Percentiles rank a stretch among this genome's conserved stretches.
These are phyloP conservation scores for Brassica balearica DNA, from an alignment of 441 rosid genomes.

Conservation along the genomic window DNA sequence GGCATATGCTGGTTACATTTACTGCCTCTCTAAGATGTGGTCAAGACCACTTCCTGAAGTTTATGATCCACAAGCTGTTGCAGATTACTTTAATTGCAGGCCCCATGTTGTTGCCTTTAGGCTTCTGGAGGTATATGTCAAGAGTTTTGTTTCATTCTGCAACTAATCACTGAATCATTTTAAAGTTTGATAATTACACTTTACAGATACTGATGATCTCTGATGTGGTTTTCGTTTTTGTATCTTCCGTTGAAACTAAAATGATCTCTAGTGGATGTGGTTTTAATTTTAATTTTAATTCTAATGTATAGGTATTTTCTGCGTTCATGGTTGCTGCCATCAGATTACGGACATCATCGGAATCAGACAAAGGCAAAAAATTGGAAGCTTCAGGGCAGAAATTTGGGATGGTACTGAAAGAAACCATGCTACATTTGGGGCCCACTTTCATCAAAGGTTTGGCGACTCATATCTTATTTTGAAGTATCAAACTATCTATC, in stretches of 20 bases:
- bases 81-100: conserved; percentile 84
- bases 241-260: conserved; percentile 6
- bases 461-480: conserved; percentile 24
- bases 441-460: conserved; percentile 98
- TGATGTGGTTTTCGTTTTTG: conserved; percentile 6
- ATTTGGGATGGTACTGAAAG: conserved; percentile 84
- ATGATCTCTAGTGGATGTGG: conserved; percentile 11
- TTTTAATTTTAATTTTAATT: conserved; percentile 29
- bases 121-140: conserved; percentile 76
- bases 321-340: conserved; percentile 76
- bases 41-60: conserved; percentile 92
- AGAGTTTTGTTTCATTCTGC: conserved; percentile 10
- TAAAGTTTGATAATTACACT: neutral
- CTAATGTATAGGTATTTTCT: conserved; percentile 65
- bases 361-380: conserved; percentile 49
- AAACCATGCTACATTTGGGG: conserved; percentile 84
- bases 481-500: conserved; percentile 16
- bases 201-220: neutral
- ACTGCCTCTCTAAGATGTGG: conserved; percentile 73
- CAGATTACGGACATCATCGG: conserved; percentile 61
- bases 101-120: conserved; percentile 91
- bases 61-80: conserved; percentile 75
- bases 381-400: conserved; percentile 60
- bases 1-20: conserved; percentile 71
- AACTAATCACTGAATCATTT: conserved; percentile 17